Evolutionary conservation across 371 early-diverging fungal genomes (phyloP), one percentile per base, ranked within the genome.

Genomic region (Catenaria anguillulae): DNA sequence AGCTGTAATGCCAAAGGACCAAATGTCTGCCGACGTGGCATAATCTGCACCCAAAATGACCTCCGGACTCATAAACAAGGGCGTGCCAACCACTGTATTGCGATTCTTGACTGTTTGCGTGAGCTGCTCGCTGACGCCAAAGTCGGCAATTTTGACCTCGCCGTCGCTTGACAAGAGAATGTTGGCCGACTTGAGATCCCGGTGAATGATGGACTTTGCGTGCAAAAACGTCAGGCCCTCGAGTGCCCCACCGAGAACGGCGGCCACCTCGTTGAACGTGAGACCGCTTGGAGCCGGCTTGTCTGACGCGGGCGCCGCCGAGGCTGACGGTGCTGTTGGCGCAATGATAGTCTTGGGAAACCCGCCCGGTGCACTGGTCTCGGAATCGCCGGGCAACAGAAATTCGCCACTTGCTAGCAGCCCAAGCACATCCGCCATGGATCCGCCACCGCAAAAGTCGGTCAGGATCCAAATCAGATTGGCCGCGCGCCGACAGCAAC

Each of bases 51-150:
- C 67, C 17, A 50, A 65, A 33, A 72, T 68, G n/a, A 72, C 73
- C 62, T 72, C 73, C 13, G 73, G 73, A 34, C 65, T 61, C 73
- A 72, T 72, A 70, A 70, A 75, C 61, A 75, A 72, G 0, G 35
- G 43, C 8, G 71, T 68, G n/a, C 73, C 73, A 1, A 72, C 73
- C 21, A 72, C 65, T 10, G 73, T 75, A 43, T 66, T 67, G 40
- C 69, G 50, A 5, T 58, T 65, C 4, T 50, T 54, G 23, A 63
- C 66, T 0, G 61, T 59, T 4, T 61, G 60, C 34, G 70, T 70
- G 10, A 75, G 52, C 26, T 67, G 65, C 42, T 71, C 71, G 19
- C 65, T 63, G 19, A 75, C 73, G 26, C 75, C 75, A 65, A 75
- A 75, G 61, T 75, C 75, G 23, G 68, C 70, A n/a, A 43, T 62